Base-by-base conservation (phyloP, 2,329 filamentous ascomycete genomes). In the Aspergillus aculeatus region DNA sequence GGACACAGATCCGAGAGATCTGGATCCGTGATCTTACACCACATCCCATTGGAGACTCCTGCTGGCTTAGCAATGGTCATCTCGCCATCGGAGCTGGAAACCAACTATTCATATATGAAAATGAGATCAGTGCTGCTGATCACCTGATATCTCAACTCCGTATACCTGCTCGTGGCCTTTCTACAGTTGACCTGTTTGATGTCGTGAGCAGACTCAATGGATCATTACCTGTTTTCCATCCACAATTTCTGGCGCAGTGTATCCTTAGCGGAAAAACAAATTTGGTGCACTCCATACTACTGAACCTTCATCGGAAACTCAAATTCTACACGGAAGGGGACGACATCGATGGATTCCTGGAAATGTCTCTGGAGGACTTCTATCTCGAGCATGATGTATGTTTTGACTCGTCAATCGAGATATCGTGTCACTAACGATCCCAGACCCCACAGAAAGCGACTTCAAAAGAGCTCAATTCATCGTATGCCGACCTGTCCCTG, bases 11-110 rank as follows among this genome's bases (percentile, higher is more conserved):
- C 60, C 84, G 90, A 50, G 90, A 96, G 71, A 91, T 97, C 58
- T 87, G 84, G 68, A 93, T 92, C 60, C 84, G 89, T 62, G 88
- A 93, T 60, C 80, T 92, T 41, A 96, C 92, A 12, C 91, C 92
- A 29, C 91, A 96, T 73, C 90, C 92, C 0, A 96, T 97, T 54
- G 93, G 92, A 2, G 93, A 97, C 72, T 96, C 92, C 0, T 91
- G 91, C 16, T 99, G 95, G 95, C 80, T 97, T 12, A 86, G 88
- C 29, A 88, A 90, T 68, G 94, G 93, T 0, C 88, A 93, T 68
- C 82, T 99, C 12, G 88, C 96, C 5, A 88, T 98, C 58, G 93
- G 92, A 1, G 87, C 92, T 7, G 95, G 95, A 0, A 96, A 96
- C 71, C 93, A 97, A 71, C 81, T 99, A 12, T 93, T 96, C 72